Evolutionary conservation across 306 rosid genomes (phyloP), one percentile per base, ranked within the genome.

Genomic region (Cucurbita pepo): DNA sequence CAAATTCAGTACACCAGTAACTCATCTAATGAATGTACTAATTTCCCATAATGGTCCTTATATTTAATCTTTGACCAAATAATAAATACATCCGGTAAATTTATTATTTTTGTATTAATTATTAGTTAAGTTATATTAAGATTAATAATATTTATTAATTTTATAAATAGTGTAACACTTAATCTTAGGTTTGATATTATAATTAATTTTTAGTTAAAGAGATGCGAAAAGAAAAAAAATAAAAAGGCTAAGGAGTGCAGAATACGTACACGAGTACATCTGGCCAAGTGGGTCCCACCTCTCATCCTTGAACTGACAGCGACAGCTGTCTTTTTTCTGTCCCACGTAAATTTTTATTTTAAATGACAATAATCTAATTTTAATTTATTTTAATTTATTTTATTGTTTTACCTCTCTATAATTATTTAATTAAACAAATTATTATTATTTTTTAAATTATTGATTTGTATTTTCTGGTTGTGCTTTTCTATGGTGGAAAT

Each of bases 401-500:
- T 5, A 25, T 3, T 10, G 2, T 10, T 37, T 19, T n/a, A 18
- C 30, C 41, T 5, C 36, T 41, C 14, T 30, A 30, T 30, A 55
- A 19, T 18, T 1, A 55, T 25, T 57, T 58, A 30, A 30, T 58
- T 6, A 3, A 30, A 30, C 3, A 56, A 10, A 10, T 10, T 10
- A 4, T 7, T 55, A n/a, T n/a, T n/a, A n/a, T 55, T 18, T 8
- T 19, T 58, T 57, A 59, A 52, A 2, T 13, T 19, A 8, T 16
- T 64, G 71, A 43, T 43, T 65, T 65, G 10, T 40, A 0, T 64
- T 65, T 74, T 74, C 56, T n/a, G 6, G 76, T 61, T 75, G 72
- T 80, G 81, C 72, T 75, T 78, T 82, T 85, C 79, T 73, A 80
- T 77, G 90, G 88, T 82, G 84, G 81, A 81, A 80, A 84, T 73